phyloP scores from a whole-genome alignment of 768 basidiomycete species.

The Tricholoma hemisulphureum region DNA sequence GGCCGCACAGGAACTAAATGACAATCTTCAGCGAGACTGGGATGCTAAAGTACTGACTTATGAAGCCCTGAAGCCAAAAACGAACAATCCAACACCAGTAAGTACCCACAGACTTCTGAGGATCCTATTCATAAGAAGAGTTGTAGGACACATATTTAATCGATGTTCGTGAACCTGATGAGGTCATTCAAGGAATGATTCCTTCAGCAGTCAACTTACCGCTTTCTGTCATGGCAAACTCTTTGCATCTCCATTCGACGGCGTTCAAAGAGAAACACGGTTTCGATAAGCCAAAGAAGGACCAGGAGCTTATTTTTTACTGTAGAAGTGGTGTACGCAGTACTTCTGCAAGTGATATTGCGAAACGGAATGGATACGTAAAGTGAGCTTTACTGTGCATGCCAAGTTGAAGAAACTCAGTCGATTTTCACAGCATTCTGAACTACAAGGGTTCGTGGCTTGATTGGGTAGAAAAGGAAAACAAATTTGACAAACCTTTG shows the following conservation, averaged over 20 bases:
- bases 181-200: conserved; percentile 88
- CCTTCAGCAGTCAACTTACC: conserved; percentile 91
- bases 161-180: conserved; percentile 92
- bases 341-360: conserved; percentile 77
- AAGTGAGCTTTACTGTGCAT: conserved; percentile 51
- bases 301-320: conserved; percentile 84
- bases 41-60: conserved; percentile 70
- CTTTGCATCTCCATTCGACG: conserved; percentile 55
- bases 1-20: conserved; percentile 32
- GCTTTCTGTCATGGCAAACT: conserved; percentile 68
- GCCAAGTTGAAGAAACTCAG: not conserved
- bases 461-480: conserved; percentile 71
- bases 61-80: conserved; percentile 77
- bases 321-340: conserved; percentile 88
- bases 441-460: conserved; percentile 90
- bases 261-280: conserved; percentile 65
- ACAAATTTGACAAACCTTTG: conserved; percentile 35
- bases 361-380: conserved; percentile 75
- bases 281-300: conserved; percentile 67
- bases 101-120: conserved; percentile 12
- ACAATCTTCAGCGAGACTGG: conserved; percentile 70
- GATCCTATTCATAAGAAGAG: conserved; percentile 10
- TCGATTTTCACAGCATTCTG: conserved; percentile 40
- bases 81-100: conserved; percentile 71
- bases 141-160: conserved; percentile 67